A percentile compares a stretch with the other conserved stretches of the same genome.
Conservation (phyloP, 148 eudicot species). For the Rhododendron williamsianum region DNA sequence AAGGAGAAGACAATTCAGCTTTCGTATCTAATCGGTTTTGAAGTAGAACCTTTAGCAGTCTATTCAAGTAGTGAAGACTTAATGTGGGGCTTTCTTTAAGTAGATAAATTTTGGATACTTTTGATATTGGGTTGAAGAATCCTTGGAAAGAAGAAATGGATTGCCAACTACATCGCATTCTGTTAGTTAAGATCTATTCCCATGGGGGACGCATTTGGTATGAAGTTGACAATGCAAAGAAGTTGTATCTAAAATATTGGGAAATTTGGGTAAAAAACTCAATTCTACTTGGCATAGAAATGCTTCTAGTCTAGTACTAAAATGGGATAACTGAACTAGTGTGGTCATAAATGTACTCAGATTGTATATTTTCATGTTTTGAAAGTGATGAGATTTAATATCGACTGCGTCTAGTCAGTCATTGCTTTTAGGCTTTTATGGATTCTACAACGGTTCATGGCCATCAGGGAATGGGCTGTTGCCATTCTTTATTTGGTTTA, state of each 20-base stretch:
- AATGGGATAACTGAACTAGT: not conserved
- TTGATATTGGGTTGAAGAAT: slow-evolving; percentile 1
- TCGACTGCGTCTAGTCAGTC: not conserved
- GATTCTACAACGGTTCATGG: not conserved
- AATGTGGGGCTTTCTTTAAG: not conserved
- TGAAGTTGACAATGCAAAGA: not conserved
- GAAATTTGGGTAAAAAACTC: not conserved
- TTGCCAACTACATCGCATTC: not conserved
- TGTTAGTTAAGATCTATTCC: not conserved
- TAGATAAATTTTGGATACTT: not conserved
- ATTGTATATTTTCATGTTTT: not conserved
- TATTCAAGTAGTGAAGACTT: slow-evolving; percentile 4
- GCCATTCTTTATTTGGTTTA: not conserved
- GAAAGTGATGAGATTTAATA: not conserved
- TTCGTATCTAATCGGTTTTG: not conserved
- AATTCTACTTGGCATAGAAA: not conserved
- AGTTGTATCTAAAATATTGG: too few species aligned
- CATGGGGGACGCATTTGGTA: not conserved
- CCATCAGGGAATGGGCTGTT: not conserved
- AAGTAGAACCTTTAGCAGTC: not conserved
- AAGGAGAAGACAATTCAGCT: not conserved
- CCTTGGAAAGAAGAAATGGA: not conserved
- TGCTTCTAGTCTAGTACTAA: too few species aligned
- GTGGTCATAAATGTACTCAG: not conserved
- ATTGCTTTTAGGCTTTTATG: not conserved